phyloP scores from a whole-genome alignment of 352 stramenopile genomes.

The Phytophthora crassamura region DNA sequence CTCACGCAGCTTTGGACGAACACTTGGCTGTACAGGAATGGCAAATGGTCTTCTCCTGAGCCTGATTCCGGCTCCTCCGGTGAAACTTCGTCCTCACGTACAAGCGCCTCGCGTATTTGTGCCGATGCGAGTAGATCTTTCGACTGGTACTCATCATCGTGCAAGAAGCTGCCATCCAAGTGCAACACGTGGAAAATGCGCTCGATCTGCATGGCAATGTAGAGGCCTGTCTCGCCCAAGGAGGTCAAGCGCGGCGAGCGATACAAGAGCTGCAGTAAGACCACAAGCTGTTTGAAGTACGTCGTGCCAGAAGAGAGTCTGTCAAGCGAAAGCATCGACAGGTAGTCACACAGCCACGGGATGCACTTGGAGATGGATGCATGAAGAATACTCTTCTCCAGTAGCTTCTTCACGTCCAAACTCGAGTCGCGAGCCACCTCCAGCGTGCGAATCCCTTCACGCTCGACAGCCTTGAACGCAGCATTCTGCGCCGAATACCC shows the following conservation, averaged over 20 bases:
- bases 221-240: conserved; percentile 60
- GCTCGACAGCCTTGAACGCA: conserved; percentile 56
- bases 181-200: conserved; percentile 55
- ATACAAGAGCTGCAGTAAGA: conserved; percentile 53
- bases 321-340: conserved; percentile 67
- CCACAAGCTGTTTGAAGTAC: conserved; percentile 60
- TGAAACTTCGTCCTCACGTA: conserved; percentile 4
- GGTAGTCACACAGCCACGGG: conserved; percentile 71
- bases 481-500: conserved; percentile 47
- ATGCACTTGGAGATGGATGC: conserved; percentile 62
- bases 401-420: conserved; percentile 52
- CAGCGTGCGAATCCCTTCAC: conserved; percentile 57
- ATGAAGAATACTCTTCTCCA: conserved; percentile 53
- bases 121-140: conserved; percentile 24
- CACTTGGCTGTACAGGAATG: conserved; percentile 73
- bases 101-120: conserved; percentile 23
- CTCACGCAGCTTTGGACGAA: conserved; percentile 72
- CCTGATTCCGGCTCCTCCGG: conserved; percentile 8
- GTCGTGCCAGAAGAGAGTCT: conserved; percentile 51
- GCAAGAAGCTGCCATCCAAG: conserved; percentile 32
- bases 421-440: conserved; percentile 40
- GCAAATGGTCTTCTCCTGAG: conserved; percentile 46
- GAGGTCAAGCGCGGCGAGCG: conserved; percentile 48
- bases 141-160: conserved; percentile 17
- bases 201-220: conserved; percentile 70